Evolutionary conservation across 371 early-diverging fungal species (phyloP).

Genomic region (Homolaphlyctis polyrhiza): DNA sequence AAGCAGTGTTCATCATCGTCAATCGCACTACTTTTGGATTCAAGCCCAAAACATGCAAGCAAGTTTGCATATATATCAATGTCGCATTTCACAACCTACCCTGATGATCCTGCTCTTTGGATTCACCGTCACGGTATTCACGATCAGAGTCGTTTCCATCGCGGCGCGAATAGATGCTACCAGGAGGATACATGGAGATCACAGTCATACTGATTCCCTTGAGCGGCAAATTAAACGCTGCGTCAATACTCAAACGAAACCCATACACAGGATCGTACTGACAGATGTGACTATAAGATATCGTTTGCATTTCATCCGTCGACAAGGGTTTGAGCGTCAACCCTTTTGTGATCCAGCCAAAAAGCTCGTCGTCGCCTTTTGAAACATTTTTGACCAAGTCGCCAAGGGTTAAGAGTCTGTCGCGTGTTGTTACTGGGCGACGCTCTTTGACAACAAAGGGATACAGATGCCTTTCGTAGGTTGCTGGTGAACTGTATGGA

Average conservation of each 20-base stretch:
- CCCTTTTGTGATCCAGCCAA: neutral
- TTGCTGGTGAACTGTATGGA: neutral
- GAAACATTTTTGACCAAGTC: neutral
- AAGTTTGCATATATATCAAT: too few species aligned
- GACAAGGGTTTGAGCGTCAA: neutral
- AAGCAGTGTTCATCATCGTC: too few species aligned
- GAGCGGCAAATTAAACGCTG: neutral
- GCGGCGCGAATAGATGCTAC: neutral
- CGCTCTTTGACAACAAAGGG: neutral
- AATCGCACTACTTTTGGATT: too few species aligned
- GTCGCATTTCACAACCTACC: too few species aligned
- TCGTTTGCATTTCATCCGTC: neutral
- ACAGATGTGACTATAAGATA: neutral
- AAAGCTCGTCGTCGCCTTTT: neutral
- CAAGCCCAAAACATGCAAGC: too few species aligned
- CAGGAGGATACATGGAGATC: neutral
- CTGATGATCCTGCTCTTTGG: too few species aligned
- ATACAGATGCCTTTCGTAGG: neutral
- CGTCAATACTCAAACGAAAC: neutral
- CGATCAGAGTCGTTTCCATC: too few species aligned
- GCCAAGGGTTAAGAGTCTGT: neutral
- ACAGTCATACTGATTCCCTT: neutral
- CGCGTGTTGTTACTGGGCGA: neutral
- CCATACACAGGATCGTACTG: constrained; percentile 1
- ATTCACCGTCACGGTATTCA: too few species aligned